phyloP scores from a whole-genome alignment of 2,329 filamentous ascomycete species.

The Xylaria sp. region DNA sequence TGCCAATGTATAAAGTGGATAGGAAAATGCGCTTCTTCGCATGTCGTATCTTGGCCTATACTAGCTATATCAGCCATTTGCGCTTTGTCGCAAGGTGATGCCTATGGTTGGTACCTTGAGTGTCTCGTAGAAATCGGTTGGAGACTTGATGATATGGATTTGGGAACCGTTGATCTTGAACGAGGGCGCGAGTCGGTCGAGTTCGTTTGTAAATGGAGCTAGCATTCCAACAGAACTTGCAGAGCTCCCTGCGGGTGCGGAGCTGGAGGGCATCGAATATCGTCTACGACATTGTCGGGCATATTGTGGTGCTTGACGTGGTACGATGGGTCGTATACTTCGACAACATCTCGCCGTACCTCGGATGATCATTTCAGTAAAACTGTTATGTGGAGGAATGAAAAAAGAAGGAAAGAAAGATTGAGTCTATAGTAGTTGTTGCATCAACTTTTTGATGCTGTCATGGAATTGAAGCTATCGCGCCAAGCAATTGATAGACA shows the following conservation, averaged over 20 bases:
- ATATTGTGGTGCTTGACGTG: constrained; percentile 39
- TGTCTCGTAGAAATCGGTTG: constrained; percentile 89
- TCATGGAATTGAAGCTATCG: constrained; percentile 13
- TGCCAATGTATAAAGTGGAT: constrained; percentile 97
- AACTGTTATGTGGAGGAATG: neutral
- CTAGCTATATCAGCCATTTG: neutral
- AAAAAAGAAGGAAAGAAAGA: neutral
- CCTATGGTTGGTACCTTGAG: constrained; percentile 72
- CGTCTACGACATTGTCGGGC: constrained; percentile 53
- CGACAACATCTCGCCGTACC: constrained; percentile 45
- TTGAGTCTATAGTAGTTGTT: neutral
- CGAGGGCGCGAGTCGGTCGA: constrained; percentile 89
- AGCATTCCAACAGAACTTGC: constrained; percentile 55
- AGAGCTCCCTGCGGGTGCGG: constrained; percentile 42
- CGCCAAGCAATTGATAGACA: constrained; percentile 8
- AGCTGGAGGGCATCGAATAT: constrained; percentile 53
- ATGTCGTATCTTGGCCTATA: constrained; percentile 78
- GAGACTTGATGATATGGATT: constrained; percentile 81
- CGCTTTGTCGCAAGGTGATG: constrained; percentile 18
- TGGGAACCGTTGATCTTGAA: constrained; percentile 86
- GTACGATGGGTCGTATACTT: constrained; percentile 43
- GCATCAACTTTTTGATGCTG: neutral
- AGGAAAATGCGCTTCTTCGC: constrained; percentile 86
- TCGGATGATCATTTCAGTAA: constrained; percentile 46
- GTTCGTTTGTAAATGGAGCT: constrained; percentile 70